These are phyloP conservation scores for Magnusiomyces paraingens DNA, from an alignment of 1,139 yeast genomes.

Conservation along the genomic window DNA sequence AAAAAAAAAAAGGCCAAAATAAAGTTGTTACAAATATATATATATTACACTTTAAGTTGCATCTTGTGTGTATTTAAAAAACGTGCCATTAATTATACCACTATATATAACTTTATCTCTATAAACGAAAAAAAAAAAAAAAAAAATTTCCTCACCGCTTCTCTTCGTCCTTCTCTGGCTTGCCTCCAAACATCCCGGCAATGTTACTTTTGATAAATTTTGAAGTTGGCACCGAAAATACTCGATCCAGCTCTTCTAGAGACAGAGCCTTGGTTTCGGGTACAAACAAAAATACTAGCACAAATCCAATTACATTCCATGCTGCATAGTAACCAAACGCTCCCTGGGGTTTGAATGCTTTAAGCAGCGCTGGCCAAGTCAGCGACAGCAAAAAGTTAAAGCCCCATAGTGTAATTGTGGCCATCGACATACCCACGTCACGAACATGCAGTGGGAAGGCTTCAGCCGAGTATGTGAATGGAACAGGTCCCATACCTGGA, in stretches of 20 bases:
- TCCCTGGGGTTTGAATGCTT: constrained; percentile 67
- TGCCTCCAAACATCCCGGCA: background rate
- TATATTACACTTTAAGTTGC: too few species aligned
- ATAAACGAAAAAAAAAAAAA: too few species aligned
- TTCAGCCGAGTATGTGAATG: constrained; percentile 85
- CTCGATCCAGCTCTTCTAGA: constrained; percentile 51
- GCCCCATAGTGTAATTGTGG: constrained; percentile 82
- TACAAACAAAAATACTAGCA: constrained; percentile 43
- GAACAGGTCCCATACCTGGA: constrained; percentile 86
- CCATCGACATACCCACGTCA: constrained; percentile 80
- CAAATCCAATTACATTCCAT: constrained; percentile 67
- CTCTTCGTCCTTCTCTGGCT: background rate
- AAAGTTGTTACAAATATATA: too few species aligned
- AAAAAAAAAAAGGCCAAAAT: too few species aligned
- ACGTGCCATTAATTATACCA: too few species aligned
- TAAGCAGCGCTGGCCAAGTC: constrained; percentile 72
- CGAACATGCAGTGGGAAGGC: constrained; percentile 80
- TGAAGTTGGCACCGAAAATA: constrained; percentile 34
- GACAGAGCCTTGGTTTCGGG: constrained; percentile 59
- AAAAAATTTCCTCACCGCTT: too few species aligned
- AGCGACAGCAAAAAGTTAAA: constrained; percentile 74
- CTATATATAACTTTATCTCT: too few species aligned
- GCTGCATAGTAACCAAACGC: constrained; percentile 89
- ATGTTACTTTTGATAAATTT: constrained; percentile 26
- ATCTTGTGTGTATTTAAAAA: too few species aligned